Conservation (phyloP, 73 alveolate genomes). For the Urostyla sp. region DNA sequence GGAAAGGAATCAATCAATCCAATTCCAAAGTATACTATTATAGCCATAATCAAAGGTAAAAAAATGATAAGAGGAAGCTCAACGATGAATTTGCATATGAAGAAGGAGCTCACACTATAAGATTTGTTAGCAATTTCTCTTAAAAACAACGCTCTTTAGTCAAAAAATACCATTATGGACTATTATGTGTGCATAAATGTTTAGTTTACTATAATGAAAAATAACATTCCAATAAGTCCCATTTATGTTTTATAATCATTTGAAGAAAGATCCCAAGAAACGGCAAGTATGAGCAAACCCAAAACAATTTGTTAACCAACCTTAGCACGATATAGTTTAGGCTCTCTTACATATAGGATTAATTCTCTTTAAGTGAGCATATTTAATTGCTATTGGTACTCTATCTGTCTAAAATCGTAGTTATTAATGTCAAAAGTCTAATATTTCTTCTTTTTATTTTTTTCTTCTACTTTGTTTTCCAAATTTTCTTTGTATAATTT, state of each 20-base stretch:
- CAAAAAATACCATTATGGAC: conserved; percentile 59
- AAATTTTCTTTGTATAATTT: neutral
- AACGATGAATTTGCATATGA: conserved; percentile 64
- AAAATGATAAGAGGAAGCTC: conserved; percentile 68
- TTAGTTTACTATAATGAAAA: conserved; percentile 47
- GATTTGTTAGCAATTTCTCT: conserved; percentile 76
- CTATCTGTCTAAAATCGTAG: neutral
- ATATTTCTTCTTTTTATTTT: neutral
- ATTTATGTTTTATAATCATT: conserved; percentile 13
- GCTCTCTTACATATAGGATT: neutral
- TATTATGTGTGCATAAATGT: conserved; percentile 53
- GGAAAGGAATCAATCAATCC: conserved; percentile 37
- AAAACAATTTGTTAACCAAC: conserved; percentile 57
- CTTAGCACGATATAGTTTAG: conserved; percentile 20
- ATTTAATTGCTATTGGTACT: neutral
- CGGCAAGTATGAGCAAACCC: conserved; percentile 59
- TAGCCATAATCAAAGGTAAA: conserved; percentile 3
- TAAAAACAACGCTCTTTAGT: conserved; percentile 73
- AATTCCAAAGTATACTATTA: conserved; percentile 46
- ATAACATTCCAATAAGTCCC: conserved; percentile 62
- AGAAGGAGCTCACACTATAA: conserved; percentile 68
- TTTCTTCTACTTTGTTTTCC: neutral
- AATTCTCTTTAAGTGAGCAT: neutral
- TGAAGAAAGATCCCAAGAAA: conserved; percentile 61
- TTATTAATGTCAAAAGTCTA: neutral